phyloP scores from a whole-genome alignment of 345 rosid genomes.

The Lepidium didymum region DNA sequence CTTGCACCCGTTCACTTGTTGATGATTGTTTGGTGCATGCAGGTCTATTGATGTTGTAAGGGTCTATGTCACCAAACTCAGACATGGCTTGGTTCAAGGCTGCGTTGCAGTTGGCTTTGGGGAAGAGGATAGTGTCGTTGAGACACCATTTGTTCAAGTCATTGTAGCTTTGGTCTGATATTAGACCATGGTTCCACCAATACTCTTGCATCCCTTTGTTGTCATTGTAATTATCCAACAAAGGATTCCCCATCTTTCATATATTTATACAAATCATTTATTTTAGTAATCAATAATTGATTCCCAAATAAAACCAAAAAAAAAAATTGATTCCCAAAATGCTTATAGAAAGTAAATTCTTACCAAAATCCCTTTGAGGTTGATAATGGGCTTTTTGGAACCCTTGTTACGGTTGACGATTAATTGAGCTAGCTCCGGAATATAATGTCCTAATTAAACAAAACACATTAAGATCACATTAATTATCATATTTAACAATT shows the following conservation, averaged over 20 bases:
- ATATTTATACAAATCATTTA: neutral
- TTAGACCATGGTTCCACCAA: slow-evolving; percentile 27
- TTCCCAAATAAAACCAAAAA: too few relatives aligned
- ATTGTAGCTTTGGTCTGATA: slow-evolving; percentile 21
- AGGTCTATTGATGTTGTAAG: slow-evolving; percentile 46
- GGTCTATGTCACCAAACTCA: slow-evolving; percentile 32
- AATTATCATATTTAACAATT: neutral
- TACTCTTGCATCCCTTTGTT: slow-evolving; percentile 27
- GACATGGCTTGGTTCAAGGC: slow-evolving; percentile 41
- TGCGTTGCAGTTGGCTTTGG: slow-evolving; percentile 33
- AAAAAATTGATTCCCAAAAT: neutral
- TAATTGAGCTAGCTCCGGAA: slow-evolving; percentile 64
- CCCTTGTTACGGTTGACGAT: slow-evolving; percentile 46
- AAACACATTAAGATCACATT: neutral
- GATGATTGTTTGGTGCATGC: slow-evolving; percentile 37
- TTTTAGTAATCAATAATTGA: neutral
- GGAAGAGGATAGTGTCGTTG: slow-evolving; percentile 44
- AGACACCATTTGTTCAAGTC: slow-evolving; percentile 28
- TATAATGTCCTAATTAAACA: slow-evolving; percentile 56
- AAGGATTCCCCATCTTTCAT: slow-evolving; percentile 20
- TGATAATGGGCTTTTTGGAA: slow-evolving; percentile 41
- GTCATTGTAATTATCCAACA: slow-evolving; percentile 20
- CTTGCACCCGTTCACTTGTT: slow-evolving; percentile 30
- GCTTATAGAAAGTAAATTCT: neutral
- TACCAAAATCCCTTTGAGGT: slow-evolving; percentile 76